These are phyloP conservation scores for Amyloporia xantha DNA, from an alignment of 768 basidiomycete genomes.

Conservation along the genomic window DNA sequence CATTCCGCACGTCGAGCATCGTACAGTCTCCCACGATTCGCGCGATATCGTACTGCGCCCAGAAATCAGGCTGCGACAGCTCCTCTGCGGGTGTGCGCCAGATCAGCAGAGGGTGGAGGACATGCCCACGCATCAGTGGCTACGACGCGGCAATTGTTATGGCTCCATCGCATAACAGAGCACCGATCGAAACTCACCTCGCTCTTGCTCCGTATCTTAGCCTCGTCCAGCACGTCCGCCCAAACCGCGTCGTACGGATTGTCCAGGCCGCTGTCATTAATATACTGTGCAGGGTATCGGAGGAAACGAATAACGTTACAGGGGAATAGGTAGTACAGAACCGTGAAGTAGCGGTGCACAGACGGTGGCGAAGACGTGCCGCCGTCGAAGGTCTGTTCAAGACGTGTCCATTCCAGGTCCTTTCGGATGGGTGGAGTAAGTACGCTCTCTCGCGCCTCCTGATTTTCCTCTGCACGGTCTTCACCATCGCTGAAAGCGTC, in stretches of 20 bases:
- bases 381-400: conserved; percentile 54
- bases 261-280: conserved; percentile 42
- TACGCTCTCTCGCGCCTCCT: conserved; percentile 14
- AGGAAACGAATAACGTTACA: conserved; percentile 82
- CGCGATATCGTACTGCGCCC: conserved; percentile 57
- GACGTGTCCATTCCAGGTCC: conserved; percentile 60
- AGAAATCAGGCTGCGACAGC: conserved; percentile 55
- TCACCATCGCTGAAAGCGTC: conserved; percentile 17
- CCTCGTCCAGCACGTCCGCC: conserved; percentile 62
- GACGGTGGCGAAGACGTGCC: conserved; percentile 50
- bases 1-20: conserved; percentile 59
- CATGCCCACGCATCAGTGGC: conserved; percentile 64
- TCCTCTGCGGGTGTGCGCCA: conserved; percentile 60
- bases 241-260: conserved; percentile 66
- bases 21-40: conserved; percentile 61
- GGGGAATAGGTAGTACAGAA: conserved; percentile 86
- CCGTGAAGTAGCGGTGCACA: conserved; percentile 63
- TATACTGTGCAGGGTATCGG: conserved; percentile 57
- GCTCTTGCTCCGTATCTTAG: conserved; percentile 62
- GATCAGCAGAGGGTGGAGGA: conserved; percentile 68
- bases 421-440: conserved; percentile 31
- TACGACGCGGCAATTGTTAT: conserved; percentile 22
- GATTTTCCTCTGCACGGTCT: conserved; percentile 4
- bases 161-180: not conserved
- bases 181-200: conserved; percentile 41